These are phyloP conservation scores for Dispira simplex DNA, from an alignment of 192 early-diverging fungal species.

Conservation along the genomic window DNA sequence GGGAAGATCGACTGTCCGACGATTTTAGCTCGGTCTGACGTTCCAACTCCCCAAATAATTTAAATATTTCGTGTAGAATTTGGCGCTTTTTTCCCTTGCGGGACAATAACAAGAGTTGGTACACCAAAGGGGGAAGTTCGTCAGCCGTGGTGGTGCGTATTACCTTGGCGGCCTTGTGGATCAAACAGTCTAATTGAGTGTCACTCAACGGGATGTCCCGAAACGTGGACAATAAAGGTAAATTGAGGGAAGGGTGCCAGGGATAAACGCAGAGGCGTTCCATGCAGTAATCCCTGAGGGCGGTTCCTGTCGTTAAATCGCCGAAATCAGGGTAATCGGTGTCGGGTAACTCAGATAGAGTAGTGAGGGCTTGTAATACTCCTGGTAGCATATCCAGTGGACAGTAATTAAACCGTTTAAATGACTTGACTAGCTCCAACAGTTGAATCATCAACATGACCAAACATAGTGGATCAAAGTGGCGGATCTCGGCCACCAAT, in stretches of 20 bases:
- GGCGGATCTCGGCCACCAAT: background rate
- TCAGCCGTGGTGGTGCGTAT: background rate
- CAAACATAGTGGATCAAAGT: background rate
- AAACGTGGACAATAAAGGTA: background rate
- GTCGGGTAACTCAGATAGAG: background rate
- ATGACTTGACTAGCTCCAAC: background rate
- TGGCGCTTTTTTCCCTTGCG: constrained; percentile 41
- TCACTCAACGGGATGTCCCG: background rate
- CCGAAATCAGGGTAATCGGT: constrained; percentile 2
- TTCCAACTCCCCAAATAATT: constrained; percentile 40
- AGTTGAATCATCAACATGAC: background rate
- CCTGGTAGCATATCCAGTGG: background rate
- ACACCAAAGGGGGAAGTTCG: constrained; percentile 46
- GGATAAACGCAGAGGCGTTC: background rate
- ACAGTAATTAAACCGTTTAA: background rate
- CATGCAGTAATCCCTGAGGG: background rate
- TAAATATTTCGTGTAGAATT: constrained; percentile 33
- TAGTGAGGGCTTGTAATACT: background rate
- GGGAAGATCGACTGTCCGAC: background rate
- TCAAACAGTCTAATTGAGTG: background rate
- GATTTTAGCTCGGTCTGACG: constrained; percentile 4
- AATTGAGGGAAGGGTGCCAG: constrained; percentile 4
- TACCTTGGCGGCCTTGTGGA: constrained; percentile 8
- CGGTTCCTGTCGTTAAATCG: background rate
- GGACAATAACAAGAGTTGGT: constrained; percentile 47